Evolutionary conservation across 2,329 filamentous ascomycete genomes (phyloP).

Genomic region (Rugonectria rugulosa): DNA sequence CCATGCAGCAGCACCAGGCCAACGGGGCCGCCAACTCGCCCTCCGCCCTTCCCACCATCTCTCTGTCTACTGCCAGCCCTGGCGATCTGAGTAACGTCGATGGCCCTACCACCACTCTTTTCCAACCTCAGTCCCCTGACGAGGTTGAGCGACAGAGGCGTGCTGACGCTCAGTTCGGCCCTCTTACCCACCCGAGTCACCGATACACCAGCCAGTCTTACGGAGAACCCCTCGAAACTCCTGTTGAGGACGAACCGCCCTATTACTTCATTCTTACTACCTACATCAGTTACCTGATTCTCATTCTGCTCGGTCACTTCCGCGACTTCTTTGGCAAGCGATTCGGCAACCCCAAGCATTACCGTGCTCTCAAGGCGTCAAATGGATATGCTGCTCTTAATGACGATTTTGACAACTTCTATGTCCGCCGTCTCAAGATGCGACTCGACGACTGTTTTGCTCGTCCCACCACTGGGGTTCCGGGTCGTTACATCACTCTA

Average conservation of each 20-base stretch:
- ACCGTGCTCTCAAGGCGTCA: conserved; percentile 80
- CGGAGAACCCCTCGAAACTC: conserved; percentile 79
- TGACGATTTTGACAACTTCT: conserved; percentile 99
- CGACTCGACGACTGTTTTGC: conserved; percentile 98
- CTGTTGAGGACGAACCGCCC: conserved; percentile 92
- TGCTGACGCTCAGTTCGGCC: conserved; percentile 90
- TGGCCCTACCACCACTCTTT: conserved; percentile 77
- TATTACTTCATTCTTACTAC: conserved; percentile 98
- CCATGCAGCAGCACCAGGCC: conserved; percentile 65
- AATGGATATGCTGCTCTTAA: conserved; percentile 96
- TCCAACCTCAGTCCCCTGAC: conserved; percentile 85
- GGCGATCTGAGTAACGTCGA: conserved; percentile 77
- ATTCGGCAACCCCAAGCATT: conserved; percentile 83
- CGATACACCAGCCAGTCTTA: conserved; percentile 89
- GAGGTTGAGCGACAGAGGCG: conserved; percentile 79
- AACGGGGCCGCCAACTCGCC: conserved; percentile 67
- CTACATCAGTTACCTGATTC: conserved; percentile 96
- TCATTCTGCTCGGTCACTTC: conserved; percentile 94
- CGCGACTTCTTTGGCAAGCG: conserved; percentile 98
- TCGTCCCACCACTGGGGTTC: conserved; percentile 89
- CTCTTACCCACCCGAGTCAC: conserved; percentile 80
- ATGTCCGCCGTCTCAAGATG: conserved; percentile 89
- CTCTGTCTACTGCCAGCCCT: conserved; percentile 83
- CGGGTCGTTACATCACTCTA: conserved; percentile 91
- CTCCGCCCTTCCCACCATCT: conserved; percentile 87